phyloP scores from a whole-genome alignment of 306 rosid genomes.

The Alnus glutinosa region DNA sequence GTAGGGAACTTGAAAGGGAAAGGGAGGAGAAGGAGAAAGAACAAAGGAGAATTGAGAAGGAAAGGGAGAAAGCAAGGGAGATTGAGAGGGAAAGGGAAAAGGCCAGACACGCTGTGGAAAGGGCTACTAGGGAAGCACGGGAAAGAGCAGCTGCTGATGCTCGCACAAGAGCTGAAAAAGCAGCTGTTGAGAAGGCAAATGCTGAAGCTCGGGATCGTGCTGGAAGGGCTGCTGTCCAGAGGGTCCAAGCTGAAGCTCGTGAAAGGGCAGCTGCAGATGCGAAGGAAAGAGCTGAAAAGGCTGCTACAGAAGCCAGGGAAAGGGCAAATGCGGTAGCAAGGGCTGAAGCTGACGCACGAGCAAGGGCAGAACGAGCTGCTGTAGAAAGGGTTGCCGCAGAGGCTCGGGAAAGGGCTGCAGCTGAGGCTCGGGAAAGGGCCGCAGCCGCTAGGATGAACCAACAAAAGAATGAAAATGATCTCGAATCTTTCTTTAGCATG shows the following conservation, averaged over 20 bases:
- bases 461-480: constrained; percentile 75
- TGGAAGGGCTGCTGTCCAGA: constrained; percentile 95
- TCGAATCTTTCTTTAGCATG: constrained; percentile 73
- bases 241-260: constrained; percentile 96
- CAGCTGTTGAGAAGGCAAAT: constrained; percentile 79
- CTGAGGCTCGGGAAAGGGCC: constrained; percentile 69
- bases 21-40: constrained; percentile 85
- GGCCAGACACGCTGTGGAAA: constrained; percentile 92
- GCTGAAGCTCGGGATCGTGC: constrained; percentile 95
- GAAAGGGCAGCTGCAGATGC: constrained; percentile 96
- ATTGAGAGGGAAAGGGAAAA: constrained; percentile 64
- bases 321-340: constrained; percentile 59
- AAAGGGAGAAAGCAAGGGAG: constrained; percentile 44
- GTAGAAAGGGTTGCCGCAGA: constrained; percentile 85
- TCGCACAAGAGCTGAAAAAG: constrained; percentile 78
- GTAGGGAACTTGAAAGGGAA: constrained; percentile 51
- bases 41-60: constrained; percentile 62
- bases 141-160: constrained; percentile 92
- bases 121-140: constrained; percentile 99
- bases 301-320: constrained; percentile 78
- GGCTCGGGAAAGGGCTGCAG: constrained; percentile 82
- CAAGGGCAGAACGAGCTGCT: constrained; percentile 76
- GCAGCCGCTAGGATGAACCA: constrained; percentile 84
- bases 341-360: constrained; percentile 76
- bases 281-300: constrained; percentile 83